Base-by-base conservation (phyloP, 2,329 filamentous ascomycete species). In the Aspergillus puulaauensis region DNA sequence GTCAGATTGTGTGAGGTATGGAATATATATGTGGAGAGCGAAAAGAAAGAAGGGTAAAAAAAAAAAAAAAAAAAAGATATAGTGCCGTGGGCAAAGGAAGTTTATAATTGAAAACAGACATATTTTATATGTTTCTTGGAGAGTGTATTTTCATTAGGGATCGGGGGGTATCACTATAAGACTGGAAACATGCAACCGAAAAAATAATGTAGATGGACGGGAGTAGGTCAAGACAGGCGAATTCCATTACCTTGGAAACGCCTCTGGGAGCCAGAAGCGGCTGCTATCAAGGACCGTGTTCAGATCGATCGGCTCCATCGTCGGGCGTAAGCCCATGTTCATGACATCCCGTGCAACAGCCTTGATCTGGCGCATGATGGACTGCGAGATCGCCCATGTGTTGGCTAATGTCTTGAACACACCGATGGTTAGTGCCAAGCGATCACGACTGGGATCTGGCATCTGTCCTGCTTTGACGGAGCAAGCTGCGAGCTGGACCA, bases 401-500 rank as follows among this genome's bases (percentile, higher is more conserved):
- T 79, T 77, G 41, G 85, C 86, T 7, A 93, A 79, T 40, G 85
- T 82, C 66, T 88, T 87, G 41, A 95, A 81, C 0, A 89, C 88
- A 15, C 89, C 90, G 57, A 90, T 91, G 61, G 91, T 92, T 14
- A 96, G 83, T 1, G 88, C 85, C 53, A 96, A 89, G 65, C 86
- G 87, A 74, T 91, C 90, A 82, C 79, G 65, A 60, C 75, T 81
- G 1, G 80, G 77, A 47, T 87, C 79, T 54, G 83, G 84, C 68
- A 84, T 84, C 19, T 87, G 79, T 14, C 72, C 53, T 79, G 87
- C 69, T 49, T 76, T 78, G 66, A 80, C 79, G 6, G 84, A 86
- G 85, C 91, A 96, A 61, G 90, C 90, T 55, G 88, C 90, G 23
- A 96, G 81, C 67, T 95, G 90, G 4, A 93, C 89, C 65, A 93